These are phyloP conservation scores for Pinus tabuliformis DNA, from an alignment of 75 land plant genomes.

Conservation along the genomic window DNA sequence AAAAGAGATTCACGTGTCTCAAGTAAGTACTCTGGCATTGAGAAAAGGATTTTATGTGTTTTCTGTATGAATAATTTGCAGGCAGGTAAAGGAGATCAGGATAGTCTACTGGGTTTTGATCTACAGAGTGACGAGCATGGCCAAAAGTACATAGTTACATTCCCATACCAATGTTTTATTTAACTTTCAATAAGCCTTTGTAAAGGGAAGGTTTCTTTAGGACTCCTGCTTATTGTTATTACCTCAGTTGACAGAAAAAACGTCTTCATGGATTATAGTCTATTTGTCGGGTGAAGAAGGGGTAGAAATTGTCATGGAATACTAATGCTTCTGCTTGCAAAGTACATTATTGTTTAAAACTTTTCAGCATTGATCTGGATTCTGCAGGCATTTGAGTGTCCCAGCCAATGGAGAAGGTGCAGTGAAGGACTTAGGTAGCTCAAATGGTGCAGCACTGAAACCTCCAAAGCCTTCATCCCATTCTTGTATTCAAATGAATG, in stretches of 20 bases:
- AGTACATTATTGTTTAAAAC: background rate
- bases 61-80: conserved; percentile 13
- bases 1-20: no score
- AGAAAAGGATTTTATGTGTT: background rate
- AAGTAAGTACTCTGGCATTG: no score
- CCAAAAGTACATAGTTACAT: conserved; percentile 49
- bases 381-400: conserved; percentile 76
- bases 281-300: background rate
- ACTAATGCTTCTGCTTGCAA: background rate
- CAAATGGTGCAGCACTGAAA: conserved; percentile 50
- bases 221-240: background rate
- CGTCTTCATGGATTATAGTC: background rate
- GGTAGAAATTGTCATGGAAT: background rate
- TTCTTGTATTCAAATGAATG: conserved; percentile 89
- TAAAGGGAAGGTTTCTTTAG: background rate
- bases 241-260: background rate
- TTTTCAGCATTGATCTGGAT: conserved; percentile 16
- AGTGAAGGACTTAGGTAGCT: conserved; percentile 14
- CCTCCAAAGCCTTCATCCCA: conserved; percentile 53
- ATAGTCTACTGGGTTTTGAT: conserved; percentile 87
- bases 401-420: conserved; percentile 26
- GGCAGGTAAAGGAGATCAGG: conserved; percentile 77
- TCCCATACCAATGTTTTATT: conserved; percentile 1
- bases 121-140: conserved; percentile 91
- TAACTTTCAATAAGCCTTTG: background rate